Evolutionary conservation across 352 stramenopile species (phyloP).

Genomic region (Globisporangium heterothallicum): DNA sequence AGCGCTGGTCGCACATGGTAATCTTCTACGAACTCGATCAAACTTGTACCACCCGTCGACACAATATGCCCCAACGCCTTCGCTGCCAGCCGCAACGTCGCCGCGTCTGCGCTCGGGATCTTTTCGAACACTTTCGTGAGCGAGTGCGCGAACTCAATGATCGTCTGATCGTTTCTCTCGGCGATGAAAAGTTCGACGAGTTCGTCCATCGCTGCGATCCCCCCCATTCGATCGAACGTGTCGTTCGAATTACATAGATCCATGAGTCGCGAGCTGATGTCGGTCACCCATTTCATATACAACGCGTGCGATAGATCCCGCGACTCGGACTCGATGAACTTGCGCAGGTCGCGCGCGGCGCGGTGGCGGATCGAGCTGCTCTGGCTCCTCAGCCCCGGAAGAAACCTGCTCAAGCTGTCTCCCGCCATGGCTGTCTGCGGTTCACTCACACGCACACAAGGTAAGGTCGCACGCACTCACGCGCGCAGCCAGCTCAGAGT

Average conservation of each 20-base stretch:
- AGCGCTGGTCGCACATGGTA: slow-evolving; percentile 86
- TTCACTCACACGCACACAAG: no score
- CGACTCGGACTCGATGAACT: slow-evolving; percentile 84
- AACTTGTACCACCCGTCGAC: slow-evolving; percentile 75
- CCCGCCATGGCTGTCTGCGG: slow-evolving; percentile 7
- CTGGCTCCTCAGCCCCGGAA: slow-evolving; percentile 63
- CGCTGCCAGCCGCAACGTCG: slow-evolving; percentile 66
- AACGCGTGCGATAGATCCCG: slow-evolving; percentile 77
- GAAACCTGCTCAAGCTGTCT: slow-evolving; percentile 71
- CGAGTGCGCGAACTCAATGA: slow-evolving; percentile 86
- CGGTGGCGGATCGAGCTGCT: slow-evolving; percentile 60
- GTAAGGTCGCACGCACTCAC: not conserved
- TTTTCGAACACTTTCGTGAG: slow-evolving; percentile 87
- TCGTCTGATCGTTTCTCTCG: slow-evolving; percentile 85
- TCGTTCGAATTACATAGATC: slow-evolving; percentile 80
- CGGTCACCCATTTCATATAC: slow-evolving; percentile 86
- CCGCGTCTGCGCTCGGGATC: slow-evolving; percentile 63
- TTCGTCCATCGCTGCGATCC: slow-evolving; percentile 86
- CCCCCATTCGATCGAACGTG: slow-evolving; percentile 71
- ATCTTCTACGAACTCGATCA: slow-evolving; percentile 88
- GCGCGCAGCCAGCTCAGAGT: no score
- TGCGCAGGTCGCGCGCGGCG: slow-evolving; percentile 64
- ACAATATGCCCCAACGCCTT: slow-evolving; percentile 86
- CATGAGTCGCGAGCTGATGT: slow-evolving; percentile 79
- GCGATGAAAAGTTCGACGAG: slow-evolving; percentile 87